Conservation (phyloP, 192 early-diverging fungal species). For the Pilaira anomala region DNA sequence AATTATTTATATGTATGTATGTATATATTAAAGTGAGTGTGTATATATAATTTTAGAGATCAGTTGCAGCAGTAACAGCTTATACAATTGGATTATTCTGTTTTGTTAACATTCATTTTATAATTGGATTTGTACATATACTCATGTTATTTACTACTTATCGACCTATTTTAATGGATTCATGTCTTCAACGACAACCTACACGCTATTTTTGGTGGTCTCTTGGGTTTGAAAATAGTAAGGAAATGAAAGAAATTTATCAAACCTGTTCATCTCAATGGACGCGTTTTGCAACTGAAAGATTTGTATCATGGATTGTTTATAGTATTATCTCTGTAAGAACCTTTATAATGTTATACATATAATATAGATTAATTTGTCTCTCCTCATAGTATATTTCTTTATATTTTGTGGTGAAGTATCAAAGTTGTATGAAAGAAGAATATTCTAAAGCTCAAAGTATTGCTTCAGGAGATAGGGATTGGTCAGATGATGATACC, state of each 20-base stretch:
- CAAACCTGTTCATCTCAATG: slow-evolving; percentile 2
- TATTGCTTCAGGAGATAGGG: too few relatives aligned
- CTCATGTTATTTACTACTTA: slow-evolving; percentile 8
- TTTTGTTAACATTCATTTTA: not conserved
- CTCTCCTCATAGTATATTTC: not conserved
- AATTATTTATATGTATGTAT: not conserved
- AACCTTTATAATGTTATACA: not conserved
- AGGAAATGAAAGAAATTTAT: not conserved
- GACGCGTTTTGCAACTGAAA: slow-evolving; percentile 8
- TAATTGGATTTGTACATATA: slow-evolving; percentile 21
- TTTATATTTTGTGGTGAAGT: not conserved
- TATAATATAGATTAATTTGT: not conserved
- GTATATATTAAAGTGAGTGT: not conserved
- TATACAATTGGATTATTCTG: not conserved
- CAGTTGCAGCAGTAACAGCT: not conserved
- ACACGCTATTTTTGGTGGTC: slow-evolving; percentile 14
- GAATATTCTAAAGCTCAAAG: not conserved
- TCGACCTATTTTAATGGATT: slow-evolving; percentile 1
- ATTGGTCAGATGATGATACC: not conserved
- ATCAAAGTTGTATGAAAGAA: not conserved
- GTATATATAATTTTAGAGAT: not conserved
- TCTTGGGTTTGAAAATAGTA: not conserved
- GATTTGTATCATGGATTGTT: slow-evolving; percentile 1
- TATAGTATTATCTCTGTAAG: slow-evolving; percentile 12
- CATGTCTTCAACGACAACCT: slow-evolving; percentile 20